A percentile compares a stretch with the other conserved stretches of the same genome.
These are phyloP conservation scores for Coleophoma eucalyptorum DNA, from an alignment of 2,329 filamentous ascomycete genomes.

Conservation along the genomic window DNA sequence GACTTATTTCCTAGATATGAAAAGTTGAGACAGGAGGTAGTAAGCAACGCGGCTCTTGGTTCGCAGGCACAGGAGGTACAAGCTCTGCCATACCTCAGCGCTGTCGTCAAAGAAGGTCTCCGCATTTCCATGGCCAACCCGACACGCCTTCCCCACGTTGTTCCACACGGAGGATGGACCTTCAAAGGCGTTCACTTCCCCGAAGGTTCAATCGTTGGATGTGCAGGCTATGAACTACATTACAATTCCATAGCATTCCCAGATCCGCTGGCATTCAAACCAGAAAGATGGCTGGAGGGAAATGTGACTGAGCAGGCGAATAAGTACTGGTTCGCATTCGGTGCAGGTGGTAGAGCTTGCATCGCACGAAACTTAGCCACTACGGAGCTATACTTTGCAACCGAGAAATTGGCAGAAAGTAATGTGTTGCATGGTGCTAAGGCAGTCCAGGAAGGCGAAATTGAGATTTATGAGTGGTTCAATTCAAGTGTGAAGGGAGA, in stretches of 20 bases:
- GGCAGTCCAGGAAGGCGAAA: conserved; percentile 29
- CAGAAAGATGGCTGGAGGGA: conserved; percentile 42
- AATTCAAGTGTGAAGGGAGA: conserved; percentile 47
- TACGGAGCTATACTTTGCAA: conserved; percentile 37
- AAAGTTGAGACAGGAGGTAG: conserved; percentile 30
- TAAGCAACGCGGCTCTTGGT: conserved; percentile 14
- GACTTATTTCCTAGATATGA: conserved; percentile 22
- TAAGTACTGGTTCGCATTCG: conserved; percentile 43
- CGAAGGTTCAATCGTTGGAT: conserved; percentile 38
- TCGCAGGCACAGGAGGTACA: conserved; percentile 25
- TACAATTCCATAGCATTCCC: conserved; percentile 38
- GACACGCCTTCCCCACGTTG: conserved; percentile 42
- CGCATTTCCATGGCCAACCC: conserved; percentile 48
- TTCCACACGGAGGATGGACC: conserved; percentile 29
- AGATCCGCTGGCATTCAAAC: conserved; percentile 36
- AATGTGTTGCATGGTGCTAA: conserved; percentile 40
- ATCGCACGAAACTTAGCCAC: conserved; percentile 45
- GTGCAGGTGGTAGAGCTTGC: conserved; percentile 41
- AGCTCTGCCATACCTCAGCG: conserved; percentile 39
- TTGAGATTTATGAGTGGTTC: conserved; percentile 53
- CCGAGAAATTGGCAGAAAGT: conserved; percentile 36
- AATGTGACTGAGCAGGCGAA: conserved; percentile 33
- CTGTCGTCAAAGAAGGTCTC: conserved; percentile 44
- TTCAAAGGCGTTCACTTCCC: conserved; percentile 32
- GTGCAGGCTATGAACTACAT: conserved; percentile 41